phyloP scores from a whole-genome alignment of 2,329 filamentous ascomycete species.

The Claviceps arundinis region DNA sequence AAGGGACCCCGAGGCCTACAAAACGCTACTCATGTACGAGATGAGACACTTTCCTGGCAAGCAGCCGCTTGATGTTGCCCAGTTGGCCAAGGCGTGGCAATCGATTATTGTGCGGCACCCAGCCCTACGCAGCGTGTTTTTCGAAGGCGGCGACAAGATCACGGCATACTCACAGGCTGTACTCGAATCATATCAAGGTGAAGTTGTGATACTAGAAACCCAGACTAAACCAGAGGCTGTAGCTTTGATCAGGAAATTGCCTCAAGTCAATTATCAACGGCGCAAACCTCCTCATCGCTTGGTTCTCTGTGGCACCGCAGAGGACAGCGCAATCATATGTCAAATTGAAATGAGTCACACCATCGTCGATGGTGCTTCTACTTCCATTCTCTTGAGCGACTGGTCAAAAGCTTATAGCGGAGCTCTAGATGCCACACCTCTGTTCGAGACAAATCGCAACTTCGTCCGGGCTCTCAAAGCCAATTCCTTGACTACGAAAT shows the following conservation, averaged over 20 bases:
- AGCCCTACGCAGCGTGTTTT: slow-evolving; percentile 6
- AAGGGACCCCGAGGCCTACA: slow-evolving; percentile 7
- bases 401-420: slow-evolving; percentile 3
- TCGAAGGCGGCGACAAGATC: slow-evolving; percentile 2
- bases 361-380: slow-evolving; percentile 20
- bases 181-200: neutral
- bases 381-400: slow-evolving; percentile 6
- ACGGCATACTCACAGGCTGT: slow-evolving; percentile 4
- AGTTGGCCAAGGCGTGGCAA: slow-evolving; percentile 9
- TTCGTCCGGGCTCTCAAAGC: slow-evolving; percentile 3
- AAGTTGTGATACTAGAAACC: neutral
- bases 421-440: neutral
- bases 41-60: slow-evolving; percentile 1
- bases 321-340: slow-evolving; percentile 9
- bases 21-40: slow-evolving; percentile 10
- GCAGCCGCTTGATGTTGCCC: slow-evolving; percentile 1
- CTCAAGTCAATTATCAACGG: slow-evolving; percentile 1
- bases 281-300: slow-evolving; percentile 3
- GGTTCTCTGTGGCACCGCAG: neutral
- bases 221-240: neutral
- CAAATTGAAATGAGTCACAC: slow-evolving; percentile 23
- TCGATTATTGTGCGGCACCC: slow-evolving; percentile 5
- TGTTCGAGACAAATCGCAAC: slow-evolving; percentile 1
- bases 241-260: neutral
- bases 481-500: neutral